A percentile compares a stretch with the other conserved stretches of the same genome.
These are phyloP conservation scores for Begonia masoniana DNA, from an alignment of 306 rosid genomes.

Conservation along the genomic window DNA sequence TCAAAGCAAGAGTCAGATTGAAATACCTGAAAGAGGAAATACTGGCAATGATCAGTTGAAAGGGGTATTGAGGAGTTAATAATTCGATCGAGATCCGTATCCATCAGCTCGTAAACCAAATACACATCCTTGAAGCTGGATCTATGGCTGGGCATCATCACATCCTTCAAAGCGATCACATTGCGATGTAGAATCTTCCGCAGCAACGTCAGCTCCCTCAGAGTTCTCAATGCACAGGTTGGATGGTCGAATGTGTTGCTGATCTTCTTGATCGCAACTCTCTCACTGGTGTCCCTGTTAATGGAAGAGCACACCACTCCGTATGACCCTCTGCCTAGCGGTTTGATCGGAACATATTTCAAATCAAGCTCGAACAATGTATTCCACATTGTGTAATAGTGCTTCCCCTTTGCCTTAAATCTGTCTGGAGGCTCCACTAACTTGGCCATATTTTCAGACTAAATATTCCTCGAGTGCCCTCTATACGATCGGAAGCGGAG, in stretches of 20 bases:
- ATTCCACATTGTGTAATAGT: conserved; percentile 57
- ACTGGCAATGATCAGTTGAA: conserved; percentile 67
- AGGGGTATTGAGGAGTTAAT: conserved; percentile 70
- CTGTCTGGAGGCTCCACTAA: conserved; percentile 56
- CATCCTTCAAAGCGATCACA: conserved; percentile 79
- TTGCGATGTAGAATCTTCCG: conserved; percentile 60
- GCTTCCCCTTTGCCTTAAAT: conserved; percentile 48
- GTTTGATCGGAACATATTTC: conserved; percentile 71
- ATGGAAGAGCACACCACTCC: conserved; percentile 83
- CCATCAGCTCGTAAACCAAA: conserved; percentile 93
- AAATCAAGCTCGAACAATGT: conserved; percentile 73
- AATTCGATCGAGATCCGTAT: conserved; percentile 76
- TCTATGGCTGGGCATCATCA: conserved; percentile 59
- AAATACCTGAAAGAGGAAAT: conserved; percentile 68
- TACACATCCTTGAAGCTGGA: conserved; percentile 66
- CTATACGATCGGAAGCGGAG: too few relatives aligned
- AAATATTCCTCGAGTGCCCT: too few relatives aligned
- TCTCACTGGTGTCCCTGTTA: conserved; percentile 65
- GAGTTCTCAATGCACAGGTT: conserved; percentile 52
- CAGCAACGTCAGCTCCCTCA: conserved; percentile 78
- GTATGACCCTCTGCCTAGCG: conserved; percentile 71
- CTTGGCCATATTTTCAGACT: conserved; percentile 37
- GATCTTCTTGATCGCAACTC: conserved; percentile 83
- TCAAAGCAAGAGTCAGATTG: neutral
- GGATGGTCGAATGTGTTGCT: conserved; percentile 53